phyloP scores from a whole-genome alignment of 768 basidiomycete species.

The Psilocybe cyanescens region DNA sequence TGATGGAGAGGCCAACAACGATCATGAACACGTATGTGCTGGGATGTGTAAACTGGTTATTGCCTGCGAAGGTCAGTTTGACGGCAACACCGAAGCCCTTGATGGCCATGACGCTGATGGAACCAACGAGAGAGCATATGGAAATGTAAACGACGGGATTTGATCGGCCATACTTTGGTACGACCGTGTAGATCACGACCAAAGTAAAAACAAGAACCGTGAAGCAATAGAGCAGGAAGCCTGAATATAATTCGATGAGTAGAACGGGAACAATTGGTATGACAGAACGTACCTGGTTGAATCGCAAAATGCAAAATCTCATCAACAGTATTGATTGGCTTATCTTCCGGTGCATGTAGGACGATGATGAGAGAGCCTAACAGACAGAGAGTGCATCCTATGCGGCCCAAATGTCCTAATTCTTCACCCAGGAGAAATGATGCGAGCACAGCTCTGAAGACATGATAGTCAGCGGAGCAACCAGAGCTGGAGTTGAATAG shows the following conservation, averaged over 20 bases:
- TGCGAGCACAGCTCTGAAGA: conserved; percentile 86
- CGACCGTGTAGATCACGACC: conserved; percentile 86
- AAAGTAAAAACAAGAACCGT: conserved; percentile 81
- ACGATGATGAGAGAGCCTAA: conserved; percentile 94
- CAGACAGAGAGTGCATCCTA: conserved; percentile 83
- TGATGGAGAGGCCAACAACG: conserved; percentile 80
- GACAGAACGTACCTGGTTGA: conserved; percentile 72
- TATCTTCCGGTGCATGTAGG: conserved; percentile 96
- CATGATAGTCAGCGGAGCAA: conserved; percentile 1
- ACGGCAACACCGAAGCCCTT: conserved; percentile 98
- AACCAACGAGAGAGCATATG: conserved; percentile 95
- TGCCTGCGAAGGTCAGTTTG: conserved; percentile 90
- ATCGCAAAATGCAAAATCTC: conserved; percentile 91
- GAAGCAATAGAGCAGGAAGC: conserved; percentile 90
- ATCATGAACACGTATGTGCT: conserved; percentile 97
- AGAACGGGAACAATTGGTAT: neutral
- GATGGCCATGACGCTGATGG: conserved; percentile 98
- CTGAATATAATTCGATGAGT: conserved; percentile 39
- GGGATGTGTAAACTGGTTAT: conserved; percentile 93
- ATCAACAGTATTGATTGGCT: conserved; percentile 89
- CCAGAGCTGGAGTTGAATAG: neutral
- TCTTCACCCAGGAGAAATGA: conserved; percentile 93
- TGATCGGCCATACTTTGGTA: conserved; percentile 83
- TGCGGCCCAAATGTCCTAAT: conserved; percentile 88
- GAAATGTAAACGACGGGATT: conserved; percentile 94